Evolutionary conservation across 108 stramenopile species (phyloP).

Genomic region (Pinguiococcus pyrenoidosus): DNA sequence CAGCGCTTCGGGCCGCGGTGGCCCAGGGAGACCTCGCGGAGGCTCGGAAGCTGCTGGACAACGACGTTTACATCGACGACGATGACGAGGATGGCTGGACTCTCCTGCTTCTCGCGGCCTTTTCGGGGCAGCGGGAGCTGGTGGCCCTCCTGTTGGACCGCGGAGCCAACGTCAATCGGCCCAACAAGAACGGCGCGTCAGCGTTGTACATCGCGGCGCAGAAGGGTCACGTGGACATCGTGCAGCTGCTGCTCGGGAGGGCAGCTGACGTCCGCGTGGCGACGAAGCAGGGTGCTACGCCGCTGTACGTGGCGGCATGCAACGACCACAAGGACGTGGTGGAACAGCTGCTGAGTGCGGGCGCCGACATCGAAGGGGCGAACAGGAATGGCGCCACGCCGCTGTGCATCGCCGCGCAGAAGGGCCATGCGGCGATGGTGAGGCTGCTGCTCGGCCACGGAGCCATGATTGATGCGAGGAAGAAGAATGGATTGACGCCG

Average conservation of each 20-base stretch:
- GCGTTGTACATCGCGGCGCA: slow-evolving; percentile 8
- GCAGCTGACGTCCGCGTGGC: background rate
- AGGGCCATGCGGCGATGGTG: slow-evolving; percentile 4
- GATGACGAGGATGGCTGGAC: background rate
- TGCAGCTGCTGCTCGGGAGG: background rate
- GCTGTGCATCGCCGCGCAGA: slow-evolving; percentile 11
- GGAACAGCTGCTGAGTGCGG: background rate
- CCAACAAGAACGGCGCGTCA: slow-evolving; percentile 4
- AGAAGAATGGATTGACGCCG: too few species aligned
- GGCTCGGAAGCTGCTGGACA: background rate
- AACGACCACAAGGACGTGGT: slow-evolving; percentile 3
- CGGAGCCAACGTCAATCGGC: slow-evolving; percentile 3
- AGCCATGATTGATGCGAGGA: too few species aligned
- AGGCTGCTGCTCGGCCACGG: too few species aligned
- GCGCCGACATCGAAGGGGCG: slow-evolving; percentile 1
- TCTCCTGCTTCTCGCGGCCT: slow-evolving; percentile 2
- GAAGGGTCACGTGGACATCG: background rate
- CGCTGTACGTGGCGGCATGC: slow-evolving; percentile 7
- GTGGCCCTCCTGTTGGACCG: slow-evolving; percentile 4
- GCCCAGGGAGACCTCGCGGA: background rate
- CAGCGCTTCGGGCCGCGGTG: slow-evolving; percentile 4
- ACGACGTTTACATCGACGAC: slow-evolving; percentile 2
- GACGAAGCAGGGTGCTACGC: background rate
- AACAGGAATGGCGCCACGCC: slow-evolving; percentile 9
- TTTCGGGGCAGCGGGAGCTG: background rate